Evolutionary conservation across 106 monocot genomes (phyloP), one percentile per base, ranked within the genome.

Genomic region (Allium sativum): DNA sequence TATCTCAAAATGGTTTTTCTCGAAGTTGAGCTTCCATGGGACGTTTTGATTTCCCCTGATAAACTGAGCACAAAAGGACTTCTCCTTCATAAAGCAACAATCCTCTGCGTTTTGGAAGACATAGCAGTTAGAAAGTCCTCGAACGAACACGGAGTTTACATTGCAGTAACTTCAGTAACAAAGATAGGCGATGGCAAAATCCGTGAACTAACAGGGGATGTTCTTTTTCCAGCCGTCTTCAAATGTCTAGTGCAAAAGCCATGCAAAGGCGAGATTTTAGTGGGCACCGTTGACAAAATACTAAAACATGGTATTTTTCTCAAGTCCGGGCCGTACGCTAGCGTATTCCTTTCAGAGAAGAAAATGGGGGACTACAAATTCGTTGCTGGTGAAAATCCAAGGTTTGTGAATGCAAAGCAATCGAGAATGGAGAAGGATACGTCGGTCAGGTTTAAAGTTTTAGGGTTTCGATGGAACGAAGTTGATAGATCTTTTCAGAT

Each of bases 381-480:
- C 40, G 45, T 72, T 9, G 70, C 77, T 9, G 76, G 76, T 10
- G 93, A 89, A 43, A 78, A 78, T 20, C 81, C 89, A 12, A 44
- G 71, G 46, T 94, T 94, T 62, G 21, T 94, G 63, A 85, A 73
- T 56, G 83, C 78, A 0, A 84, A 84, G 72, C 75, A 71, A 14
- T 40, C 74, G 70, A 61, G 45, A n/a, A 11, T 61, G 41, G 61
- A 82, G 62, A 81, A 78, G 54, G 83, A 76, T 13, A 56, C 59
- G 21, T 62, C 10, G 19, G 74, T 94, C 12, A 55, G 93, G 53
- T 94, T 86, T 72, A 94, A 74, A 69, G 80, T 94, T n/a, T 55
- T 94, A 7, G 86, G 83, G 3, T 52, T 83, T 43, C 79, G 73
- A 64, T 94, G 93, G 93, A 43, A 78, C 74, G 86, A 94, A 70